Conservation (phyloP, 805 yeast genomes). For the Saturnispora mendoncae region DNA sequence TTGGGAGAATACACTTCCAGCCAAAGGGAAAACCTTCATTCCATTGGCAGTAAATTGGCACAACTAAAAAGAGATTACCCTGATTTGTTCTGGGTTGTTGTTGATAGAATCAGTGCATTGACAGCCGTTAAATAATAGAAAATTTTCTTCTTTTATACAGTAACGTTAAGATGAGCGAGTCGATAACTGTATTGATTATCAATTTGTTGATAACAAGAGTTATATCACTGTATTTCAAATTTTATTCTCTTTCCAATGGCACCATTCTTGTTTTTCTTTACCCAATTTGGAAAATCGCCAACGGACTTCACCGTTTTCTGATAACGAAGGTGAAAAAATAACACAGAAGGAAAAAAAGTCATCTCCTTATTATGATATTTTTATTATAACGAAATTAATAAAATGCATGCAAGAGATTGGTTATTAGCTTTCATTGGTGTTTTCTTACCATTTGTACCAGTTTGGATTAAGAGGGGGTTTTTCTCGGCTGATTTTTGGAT, state of each 20-base stretch:
- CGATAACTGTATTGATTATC: no score
- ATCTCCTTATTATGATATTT: neutral
- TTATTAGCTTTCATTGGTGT: slow-evolving; percentile 58
- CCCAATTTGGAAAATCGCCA: no score
- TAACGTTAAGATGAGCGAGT: no score
- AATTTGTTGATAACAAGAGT: no score
- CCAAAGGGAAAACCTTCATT: neutral
- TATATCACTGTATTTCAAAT: no score
- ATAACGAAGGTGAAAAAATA: neutral
- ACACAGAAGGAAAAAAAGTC: neutral
- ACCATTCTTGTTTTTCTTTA: no score
- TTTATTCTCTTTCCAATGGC: no score
- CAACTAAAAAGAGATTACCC: neutral
- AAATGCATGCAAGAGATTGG: slow-evolving; percentile 38
- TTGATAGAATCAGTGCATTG: neutral
- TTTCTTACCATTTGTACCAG: slow-evolving; percentile 67
- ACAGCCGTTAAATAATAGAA: neutral
- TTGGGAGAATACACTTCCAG: neutral
- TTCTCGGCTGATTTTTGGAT: slow-evolving; percentile 51
- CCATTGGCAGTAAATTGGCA: neutral
- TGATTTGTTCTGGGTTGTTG: neutral
- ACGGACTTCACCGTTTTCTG: neutral
- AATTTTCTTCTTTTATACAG: no score
- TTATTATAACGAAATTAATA: neutral
- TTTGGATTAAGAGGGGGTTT: slow-evolving; percentile 56